Evolutionary conservation across 169 alveolate genomes (phyloP).

Genomic region (Eimeria sp.): DNA sequence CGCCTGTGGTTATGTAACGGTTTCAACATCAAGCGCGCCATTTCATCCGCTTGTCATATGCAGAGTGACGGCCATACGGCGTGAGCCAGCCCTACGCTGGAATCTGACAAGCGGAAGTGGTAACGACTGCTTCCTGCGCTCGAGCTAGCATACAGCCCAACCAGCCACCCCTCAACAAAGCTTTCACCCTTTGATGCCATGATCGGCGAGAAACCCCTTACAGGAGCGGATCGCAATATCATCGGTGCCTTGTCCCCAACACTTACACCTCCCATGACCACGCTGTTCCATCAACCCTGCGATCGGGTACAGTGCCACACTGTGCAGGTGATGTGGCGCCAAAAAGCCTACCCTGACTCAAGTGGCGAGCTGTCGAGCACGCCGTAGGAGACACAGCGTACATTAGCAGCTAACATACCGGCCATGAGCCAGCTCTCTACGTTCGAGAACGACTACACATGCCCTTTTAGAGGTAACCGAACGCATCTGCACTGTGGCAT

Average conservation of each 20-base stretch:
- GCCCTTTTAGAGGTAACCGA: not conserved
- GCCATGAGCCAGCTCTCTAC: not conserved
- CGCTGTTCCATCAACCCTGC: not conserved
- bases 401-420: not conserved
- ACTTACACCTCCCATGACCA: not conserved
- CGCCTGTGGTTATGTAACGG: too few relatives aligned
- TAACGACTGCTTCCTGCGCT: not conserved
- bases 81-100: not conserved
- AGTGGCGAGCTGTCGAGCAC: not conserved
- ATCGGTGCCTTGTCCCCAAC: not conserved
- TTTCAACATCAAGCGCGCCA: too few relatives aligned
- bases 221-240: not conserved
- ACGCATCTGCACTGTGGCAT: not conserved
- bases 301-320: too few relatives aligned
- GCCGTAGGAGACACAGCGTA: not conserved
- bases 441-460: not conserved
- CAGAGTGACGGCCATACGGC: not conserved
- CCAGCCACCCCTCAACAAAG: not conserved
- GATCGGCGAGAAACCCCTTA: not conserved
- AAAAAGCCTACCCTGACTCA: not conserved
- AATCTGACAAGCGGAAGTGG: not conserved
- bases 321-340: too few relatives aligned
- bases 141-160: not conserved
- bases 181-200: not conserved
- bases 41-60: not conserved